Percentiles rank a stretch among this genome's conserved stretches.
phyloP scores from a whole-genome alignment of 2,329 filamentous ascomycete species.

The Arthrobotrys sinensis region DNA sequence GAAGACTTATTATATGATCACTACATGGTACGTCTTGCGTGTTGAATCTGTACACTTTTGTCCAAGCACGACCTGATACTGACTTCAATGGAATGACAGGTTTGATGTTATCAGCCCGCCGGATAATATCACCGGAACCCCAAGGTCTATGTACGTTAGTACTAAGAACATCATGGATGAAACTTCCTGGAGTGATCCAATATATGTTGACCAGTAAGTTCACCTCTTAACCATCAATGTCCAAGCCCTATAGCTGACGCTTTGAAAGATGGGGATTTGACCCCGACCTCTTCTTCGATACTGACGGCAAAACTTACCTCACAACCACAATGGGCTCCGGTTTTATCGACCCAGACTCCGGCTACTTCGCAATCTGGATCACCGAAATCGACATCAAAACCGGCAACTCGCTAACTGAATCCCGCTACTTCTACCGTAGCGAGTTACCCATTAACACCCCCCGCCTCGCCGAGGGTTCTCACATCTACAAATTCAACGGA shows the following conservation, averaged over 20 bases:
- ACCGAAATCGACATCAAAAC: slow-evolving; percentile 69
- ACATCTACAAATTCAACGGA: slow-evolving; percentile 74
- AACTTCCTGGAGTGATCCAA: slow-evolving; percentile 71
- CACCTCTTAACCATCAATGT: slow-evolving; percentile 70
- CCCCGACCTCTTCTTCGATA: slow-evolving; percentile 71
- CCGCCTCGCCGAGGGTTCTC: slow-evolving; percentile 73
- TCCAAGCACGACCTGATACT: not conserved
- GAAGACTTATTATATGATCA: slow-evolving; percentile 62
- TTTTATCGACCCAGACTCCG: slow-evolving; percentile 66
- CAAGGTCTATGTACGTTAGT: slow-evolving; percentile 72
- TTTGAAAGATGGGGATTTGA: slow-evolving; percentile 68
- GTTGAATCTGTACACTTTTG: not conserved
- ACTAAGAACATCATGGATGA: slow-evolving; percentile 73
- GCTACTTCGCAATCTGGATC: slow-evolving; percentile 72
- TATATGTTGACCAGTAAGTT: slow-evolving; percentile 72
- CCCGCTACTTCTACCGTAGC: slow-evolving; percentile 66
- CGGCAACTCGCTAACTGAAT: slow-evolving; percentile 68
- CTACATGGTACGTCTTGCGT: slow-evolving; percentile 44
- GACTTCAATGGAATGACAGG: slow-evolving; percentile 8
- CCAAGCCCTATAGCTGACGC: not conserved
- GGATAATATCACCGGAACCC: slow-evolving; percentile 65
- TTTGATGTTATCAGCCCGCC: slow-evolving; percentile 63
- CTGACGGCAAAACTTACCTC: slow-evolving; percentile 70
- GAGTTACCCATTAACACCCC: slow-evolving; percentile 60
- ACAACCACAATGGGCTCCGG: slow-evolving; percentile 69